Evolutionary conservation across 2,329 filamentous ascomycete genomes (phyloP).

Genomic region (Talaromyces verruculosus): DNA sequence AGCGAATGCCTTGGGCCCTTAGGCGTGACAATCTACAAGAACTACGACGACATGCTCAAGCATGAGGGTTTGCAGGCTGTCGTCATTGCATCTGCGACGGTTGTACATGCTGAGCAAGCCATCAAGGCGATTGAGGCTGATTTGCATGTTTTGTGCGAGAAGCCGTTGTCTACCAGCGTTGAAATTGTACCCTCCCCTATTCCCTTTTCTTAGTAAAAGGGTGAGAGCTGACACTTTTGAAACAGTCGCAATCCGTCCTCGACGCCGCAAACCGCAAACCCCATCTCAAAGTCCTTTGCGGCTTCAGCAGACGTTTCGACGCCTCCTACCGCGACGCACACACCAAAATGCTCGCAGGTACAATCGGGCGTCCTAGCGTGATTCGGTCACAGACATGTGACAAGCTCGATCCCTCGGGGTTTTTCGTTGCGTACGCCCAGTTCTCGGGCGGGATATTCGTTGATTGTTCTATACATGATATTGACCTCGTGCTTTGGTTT

Average conservation of each 20-base stretch:
- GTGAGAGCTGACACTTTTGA: background rate
- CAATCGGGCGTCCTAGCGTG: background rate
- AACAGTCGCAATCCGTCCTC: background rate
- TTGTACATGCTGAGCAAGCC: constrained; percentile 50
- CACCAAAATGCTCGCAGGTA: constrained; percentile 33
- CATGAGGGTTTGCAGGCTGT: background rate
- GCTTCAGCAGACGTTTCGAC: constrained; percentile 67
- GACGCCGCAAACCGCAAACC: constrained; percentile 57
- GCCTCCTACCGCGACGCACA: constrained; percentile 63
- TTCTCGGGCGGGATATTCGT: constrained; percentile 69
- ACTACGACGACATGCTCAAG: background rate
- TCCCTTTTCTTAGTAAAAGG: constrained; percentile 33
- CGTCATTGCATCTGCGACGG: background rate
- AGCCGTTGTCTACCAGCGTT: constrained; percentile 54
- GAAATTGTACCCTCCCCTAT: constrained; percentile 34
- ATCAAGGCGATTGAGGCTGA: constrained; percentile 57
- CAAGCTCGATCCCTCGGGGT: constrained; percentile 57
- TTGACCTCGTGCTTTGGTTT: constrained; percentile 65
- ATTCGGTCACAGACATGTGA: background rate
- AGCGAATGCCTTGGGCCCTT: background rate
- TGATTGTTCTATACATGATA: constrained; percentile 70
- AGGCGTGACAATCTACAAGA: background rate
- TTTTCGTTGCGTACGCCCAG: constrained; percentile 67
- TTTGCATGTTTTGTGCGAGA: constrained; percentile 60
- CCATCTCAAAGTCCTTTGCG: constrained; percentile 65